Percentiles rank a stretch among this genome's conserved stretches.
Conservation (phyloP, 2,329 filamentous ascomycete genomes). For the Achaetomium macrosporum region DNA sequence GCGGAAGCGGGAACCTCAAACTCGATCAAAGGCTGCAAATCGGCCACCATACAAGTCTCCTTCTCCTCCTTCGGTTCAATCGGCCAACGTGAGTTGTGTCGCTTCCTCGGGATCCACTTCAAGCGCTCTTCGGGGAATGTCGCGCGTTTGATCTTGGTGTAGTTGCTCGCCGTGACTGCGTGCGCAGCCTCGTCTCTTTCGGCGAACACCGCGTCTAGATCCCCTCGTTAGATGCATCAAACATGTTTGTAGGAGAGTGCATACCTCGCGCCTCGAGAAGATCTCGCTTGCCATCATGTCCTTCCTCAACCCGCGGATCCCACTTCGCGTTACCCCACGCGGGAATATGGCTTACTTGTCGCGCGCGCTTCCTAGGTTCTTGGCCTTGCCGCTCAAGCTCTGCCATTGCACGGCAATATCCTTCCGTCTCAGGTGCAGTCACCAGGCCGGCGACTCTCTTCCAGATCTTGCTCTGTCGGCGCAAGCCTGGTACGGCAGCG, state of each 20-base stretch:
- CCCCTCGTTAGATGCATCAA: neutral
- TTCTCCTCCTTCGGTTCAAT: constrained; percentile 21
- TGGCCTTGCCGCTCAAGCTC: constrained; percentile 33
- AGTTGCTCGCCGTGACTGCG: neutral
- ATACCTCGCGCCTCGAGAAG: constrained; percentile 26
- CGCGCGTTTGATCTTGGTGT: constrained; percentile 5
- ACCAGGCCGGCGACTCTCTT: constrained; percentile 28
- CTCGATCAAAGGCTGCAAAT: constrained; percentile 23
- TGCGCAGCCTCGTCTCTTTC: constrained; percentile 11
- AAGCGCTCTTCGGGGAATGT: constrained; percentile 23
- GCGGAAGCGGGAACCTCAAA: constrained; percentile 16
- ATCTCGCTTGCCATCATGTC: constrained; percentile 16
- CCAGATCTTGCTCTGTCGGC: constrained; percentile 26
- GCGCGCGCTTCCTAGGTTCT: constrained; percentile 32
- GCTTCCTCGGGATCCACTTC: constrained; percentile 28
- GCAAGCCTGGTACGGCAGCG: constrained; percentile 19
- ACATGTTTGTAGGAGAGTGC: neutral
- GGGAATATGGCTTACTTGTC: constrained; percentile 28
- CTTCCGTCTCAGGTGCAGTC: neutral
- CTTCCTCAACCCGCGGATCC: constrained; percentile 17
- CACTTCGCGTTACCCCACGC: constrained; percentile 31
- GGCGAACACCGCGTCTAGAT: constrained; percentile 11
- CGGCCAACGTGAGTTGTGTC: constrained; percentile 31
- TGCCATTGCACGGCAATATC: constrained; percentile 17
- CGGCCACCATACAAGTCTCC: constrained; percentile 17